Conservation (phyloP, 1,284 basidiomycete genomes). For the Phlebopus sp. region DNA sequence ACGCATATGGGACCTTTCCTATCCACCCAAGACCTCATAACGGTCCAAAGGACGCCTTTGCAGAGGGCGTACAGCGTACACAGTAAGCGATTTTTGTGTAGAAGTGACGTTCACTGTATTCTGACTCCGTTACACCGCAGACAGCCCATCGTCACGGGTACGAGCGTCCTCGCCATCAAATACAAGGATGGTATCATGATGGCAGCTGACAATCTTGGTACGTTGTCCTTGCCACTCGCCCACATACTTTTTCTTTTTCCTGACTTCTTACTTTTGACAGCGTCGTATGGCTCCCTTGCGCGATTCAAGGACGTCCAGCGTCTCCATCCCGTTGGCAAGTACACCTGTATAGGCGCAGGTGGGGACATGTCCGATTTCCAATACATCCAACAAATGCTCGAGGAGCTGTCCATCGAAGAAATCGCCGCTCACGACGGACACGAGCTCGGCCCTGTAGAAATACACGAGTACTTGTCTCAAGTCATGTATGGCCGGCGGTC, state of each 20-base stretch:
- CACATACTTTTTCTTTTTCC: background rate
- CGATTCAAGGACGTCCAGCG: constrained; percentile 95
- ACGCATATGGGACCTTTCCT: constrained; percentile 73
- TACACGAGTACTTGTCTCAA: constrained; percentile 91
- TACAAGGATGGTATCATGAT: constrained; percentile 98
- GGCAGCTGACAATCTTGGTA: constrained; percentile 97
- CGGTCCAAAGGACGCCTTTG: constrained; percentile 52
- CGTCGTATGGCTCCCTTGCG: constrained; percentile 96
- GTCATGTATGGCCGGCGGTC: constrained; percentile 89
- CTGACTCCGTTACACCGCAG: constrained; percentile 36
- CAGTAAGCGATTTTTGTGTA: constrained; percentile 49
- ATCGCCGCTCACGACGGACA: constrained; percentile 82
- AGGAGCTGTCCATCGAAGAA: constrained; percentile 76
- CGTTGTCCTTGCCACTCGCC: constrained; percentile 11
- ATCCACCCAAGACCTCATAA: constrained; percentile 58
- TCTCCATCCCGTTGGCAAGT: constrained; percentile 78
- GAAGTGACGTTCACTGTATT: background rate
- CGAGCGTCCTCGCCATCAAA: constrained; percentile 90
- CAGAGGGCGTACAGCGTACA: constrained; percentile 68
- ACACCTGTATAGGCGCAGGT: constrained; percentile 88
- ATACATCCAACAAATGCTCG: constrained; percentile 79
- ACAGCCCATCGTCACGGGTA: constrained; percentile 96
- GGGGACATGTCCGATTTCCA: constrained; percentile 99
- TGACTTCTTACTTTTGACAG: constrained; percentile 40
- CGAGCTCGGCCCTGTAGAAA: constrained; percentile 81